Percentiles rank a stretch among this genome's conserved stretches.
phyloP scores from a whole-genome alignment of 306 rosid genomes.

The Medicago arabica region DNA sequence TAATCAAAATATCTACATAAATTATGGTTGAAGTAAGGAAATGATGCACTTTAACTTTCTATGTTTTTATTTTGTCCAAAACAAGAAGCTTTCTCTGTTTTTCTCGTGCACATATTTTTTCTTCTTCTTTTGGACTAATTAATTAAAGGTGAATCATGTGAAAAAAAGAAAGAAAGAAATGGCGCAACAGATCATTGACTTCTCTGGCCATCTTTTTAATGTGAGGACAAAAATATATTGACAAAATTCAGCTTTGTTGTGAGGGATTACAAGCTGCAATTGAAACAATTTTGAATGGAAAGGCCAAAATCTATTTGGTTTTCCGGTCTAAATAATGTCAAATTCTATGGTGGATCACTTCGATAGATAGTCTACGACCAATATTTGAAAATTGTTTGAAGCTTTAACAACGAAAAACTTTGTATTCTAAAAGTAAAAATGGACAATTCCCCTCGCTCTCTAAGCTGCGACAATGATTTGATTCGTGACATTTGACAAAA shows the following conservation, averaged over 20 bases:
- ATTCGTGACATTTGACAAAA: no score
- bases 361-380: no score
- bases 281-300: neutral
- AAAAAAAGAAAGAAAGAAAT: slow-evolving; percentile 52
- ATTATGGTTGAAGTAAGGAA: slow-evolving; percentile 44
- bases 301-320: no score
- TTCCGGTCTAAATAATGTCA: no score
- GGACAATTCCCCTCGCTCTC: no score
- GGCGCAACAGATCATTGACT: slow-evolving; percentile 65
- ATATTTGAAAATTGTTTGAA: no score
- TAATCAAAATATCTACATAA: slow-evolving; percentile 3
- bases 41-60: slow-evolving; percentile 31
- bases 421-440: no score
- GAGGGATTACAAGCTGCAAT: neutral
- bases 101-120: slow-evolving; percentile 32
- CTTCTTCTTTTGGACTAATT: neutral
- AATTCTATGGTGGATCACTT: no score
- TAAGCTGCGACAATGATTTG: no score
- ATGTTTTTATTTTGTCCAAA: slow-evolving; percentile 16
- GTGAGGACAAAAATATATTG: slow-evolving; percentile 35
- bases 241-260: slow-evolving; percentile 11
- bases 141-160: slow-evolving; percentile 43
- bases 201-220: slow-evolving; percentile 35
- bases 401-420: no score
- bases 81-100: slow-evolving; percentile 14